These are phyloP conservation scores for Creolimax fragrantissima DNA, from an alignment of 78 protist genomes.

Conservation along the genomic window DNA sequence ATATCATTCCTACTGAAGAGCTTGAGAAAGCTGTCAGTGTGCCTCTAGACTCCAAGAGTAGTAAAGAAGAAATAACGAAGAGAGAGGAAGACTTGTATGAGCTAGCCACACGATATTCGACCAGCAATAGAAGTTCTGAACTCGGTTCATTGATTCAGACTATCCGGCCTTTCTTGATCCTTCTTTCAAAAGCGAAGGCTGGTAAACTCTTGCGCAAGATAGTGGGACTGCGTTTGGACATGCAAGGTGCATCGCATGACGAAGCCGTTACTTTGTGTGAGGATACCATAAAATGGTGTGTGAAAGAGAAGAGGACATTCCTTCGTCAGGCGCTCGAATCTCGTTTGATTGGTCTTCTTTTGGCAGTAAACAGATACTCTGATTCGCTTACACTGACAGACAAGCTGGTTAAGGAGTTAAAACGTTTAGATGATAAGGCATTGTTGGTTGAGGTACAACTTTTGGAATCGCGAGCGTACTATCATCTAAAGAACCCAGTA, in stretches of 20 bases:
- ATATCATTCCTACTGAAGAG: too few species aligned
- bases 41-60: too few species aligned
- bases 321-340: slow-evolving; percentile 89
- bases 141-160: not conserved
- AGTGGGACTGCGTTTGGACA: not conserved
- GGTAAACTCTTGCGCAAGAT: slow-evolving; percentile 3
- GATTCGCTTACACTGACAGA: slow-evolving; percentile 53
- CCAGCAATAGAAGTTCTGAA: not conserved
- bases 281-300: slow-evolving; percentile 75
- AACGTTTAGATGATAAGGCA: slow-evolving; percentile 89
- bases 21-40: too few species aligned
- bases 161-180: not conserved
- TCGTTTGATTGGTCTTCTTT: slow-evolving; percentile 58
- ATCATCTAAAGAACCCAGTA: slow-evolving; percentile 62
- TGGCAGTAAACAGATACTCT: not conserved
- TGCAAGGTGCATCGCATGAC: not conserved
- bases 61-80: not conserved
- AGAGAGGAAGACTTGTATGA: not conserved
- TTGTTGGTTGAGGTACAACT: slow-evolving; percentile 90
- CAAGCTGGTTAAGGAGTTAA: slow-evolving; percentile 80
- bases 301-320: slow-evolving; percentile 80
- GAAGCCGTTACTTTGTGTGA: slow-evolving; percentile 21
- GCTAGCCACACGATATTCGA: not conserved
- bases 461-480: slow-evolving; percentile 68
- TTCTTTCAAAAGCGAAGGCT: not conserved